A percentile compares a stretch with the other conserved stretches of the same genome.
Evolutionary conservation across 352 stramenopile species (phyloP).

Genomic region (Phytophthora tentaculata): DNA sequence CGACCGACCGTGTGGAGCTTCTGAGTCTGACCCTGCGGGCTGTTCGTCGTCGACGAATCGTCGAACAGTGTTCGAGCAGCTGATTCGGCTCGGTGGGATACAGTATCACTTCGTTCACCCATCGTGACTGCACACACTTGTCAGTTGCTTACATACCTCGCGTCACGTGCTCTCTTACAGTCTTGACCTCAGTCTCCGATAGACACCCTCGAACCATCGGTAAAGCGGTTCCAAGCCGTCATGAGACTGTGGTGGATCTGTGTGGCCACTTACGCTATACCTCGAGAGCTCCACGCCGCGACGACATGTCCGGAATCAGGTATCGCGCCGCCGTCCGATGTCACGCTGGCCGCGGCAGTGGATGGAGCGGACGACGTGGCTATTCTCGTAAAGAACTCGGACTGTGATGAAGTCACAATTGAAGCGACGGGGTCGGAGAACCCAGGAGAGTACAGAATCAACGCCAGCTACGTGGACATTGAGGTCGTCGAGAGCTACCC

Average conservation of each 20-base stretch:
- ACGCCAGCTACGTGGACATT: constrained; percentile 39
- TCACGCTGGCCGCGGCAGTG: constrained; percentile 31
- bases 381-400: constrained; percentile 32
- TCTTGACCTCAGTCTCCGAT: constrained; percentile 19
- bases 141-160: constrained; percentile 11
- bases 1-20: too few relatives aligned
- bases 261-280: constrained; percentile 5
- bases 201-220: not conserved
- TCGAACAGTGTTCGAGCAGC: not conserved
- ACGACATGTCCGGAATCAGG: constrained; percentile 33
- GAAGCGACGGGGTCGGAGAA: constrained; percentile 26
- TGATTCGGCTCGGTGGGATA: constrained; percentile 3
- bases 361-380: constrained; percentile 30
- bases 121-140: constrained; percentile 34
- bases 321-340: constrained; percentile 23
- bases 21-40: too few relatives aligned
- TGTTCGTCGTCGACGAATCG: too few relatives aligned
- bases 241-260: constrained; percentile 18
- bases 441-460: constrained; percentile 35
- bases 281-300: constrained; percentile 9
- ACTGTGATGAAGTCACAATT: constrained; percentile 36
- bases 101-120: constrained; percentile 17
- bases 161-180: constrained; percentile 3
- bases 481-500: constrained; percentile 37
- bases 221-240: not conserved